Evolutionary conservation across 2,329 filamentous ascomycete genomes (phyloP).

Genomic region (Botrytis aclada): DNA sequence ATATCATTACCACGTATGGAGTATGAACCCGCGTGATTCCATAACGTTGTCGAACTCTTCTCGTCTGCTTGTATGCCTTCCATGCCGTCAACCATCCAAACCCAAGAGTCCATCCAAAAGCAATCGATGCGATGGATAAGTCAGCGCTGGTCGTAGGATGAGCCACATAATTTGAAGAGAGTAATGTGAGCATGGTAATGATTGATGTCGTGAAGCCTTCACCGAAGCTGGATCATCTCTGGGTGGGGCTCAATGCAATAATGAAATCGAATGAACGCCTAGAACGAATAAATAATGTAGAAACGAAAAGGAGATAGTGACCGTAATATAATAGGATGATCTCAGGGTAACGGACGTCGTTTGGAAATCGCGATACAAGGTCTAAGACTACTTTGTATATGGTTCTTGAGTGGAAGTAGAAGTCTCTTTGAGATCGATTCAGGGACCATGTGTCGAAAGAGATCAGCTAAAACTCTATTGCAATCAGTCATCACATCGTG

Average conservation of each 20-base stretch:
- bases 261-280: neutral
- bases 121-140: constrained; percentile 39
- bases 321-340: neutral
- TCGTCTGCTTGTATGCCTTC: constrained; percentile 40
- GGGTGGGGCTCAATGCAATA: neutral
- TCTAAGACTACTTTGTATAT: neutral
- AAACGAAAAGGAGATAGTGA: neutral
- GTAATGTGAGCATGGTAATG: neutral
- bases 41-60: constrained; percentile 36
- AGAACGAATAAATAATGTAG: neutral
- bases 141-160: constrained; percentile 30
- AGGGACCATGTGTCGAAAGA: neutral
- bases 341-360: neutral
- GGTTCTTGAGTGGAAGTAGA: neutral
- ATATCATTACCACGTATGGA: constrained; percentile 35
- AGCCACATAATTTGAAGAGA: constrained; percentile 18
- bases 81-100: constrained; percentile 39
- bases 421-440: neutral
- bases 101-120: constrained; percentile 41
- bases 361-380: neutral
- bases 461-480: neutral
- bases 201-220: neutral
- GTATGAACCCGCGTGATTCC: constrained; percentile 35
- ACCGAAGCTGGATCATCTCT: neutral
- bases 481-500: too few species aligned